Conservation (phyloP, 2,329 filamentous ascomycete genomes). For the Neocucurbitaria cava region DNA sequence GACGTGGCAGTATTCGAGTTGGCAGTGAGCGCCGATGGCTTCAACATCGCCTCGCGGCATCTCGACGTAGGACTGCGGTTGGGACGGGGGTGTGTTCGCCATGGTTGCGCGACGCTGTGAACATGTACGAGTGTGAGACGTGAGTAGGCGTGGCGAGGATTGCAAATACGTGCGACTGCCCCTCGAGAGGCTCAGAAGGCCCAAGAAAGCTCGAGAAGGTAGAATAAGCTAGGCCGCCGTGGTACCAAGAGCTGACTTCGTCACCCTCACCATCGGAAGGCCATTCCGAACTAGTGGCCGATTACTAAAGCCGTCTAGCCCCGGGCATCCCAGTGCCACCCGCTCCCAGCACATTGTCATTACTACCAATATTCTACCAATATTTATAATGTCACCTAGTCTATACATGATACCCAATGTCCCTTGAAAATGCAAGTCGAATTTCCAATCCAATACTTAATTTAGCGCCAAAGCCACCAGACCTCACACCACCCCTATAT, state of each 20-base stretch:
- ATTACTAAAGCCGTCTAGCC: not conserved
- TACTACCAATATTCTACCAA: too few relatives aligned
- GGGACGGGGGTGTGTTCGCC: constrained; percentile 21
- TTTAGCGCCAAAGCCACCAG: not conserved
- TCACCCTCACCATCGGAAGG: constrained; percentile 15
- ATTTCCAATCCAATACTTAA: not conserved
- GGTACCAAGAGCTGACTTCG: constrained; percentile 19
- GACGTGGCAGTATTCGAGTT: constrained; percentile 88
- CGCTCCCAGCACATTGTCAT: not conserved
- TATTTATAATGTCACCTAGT: not conserved
- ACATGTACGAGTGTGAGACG: not conserved
- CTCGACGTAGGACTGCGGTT: constrained; percentile 64
- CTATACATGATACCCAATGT: not conserved
- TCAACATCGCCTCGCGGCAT: constrained; percentile 78
- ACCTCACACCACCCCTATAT: not conserved
- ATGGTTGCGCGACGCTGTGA: constrained; percentile 13
- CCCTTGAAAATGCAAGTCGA: not conserved
- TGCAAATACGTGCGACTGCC: constrained; percentile 1
- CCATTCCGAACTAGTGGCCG: constrained; percentile 14
- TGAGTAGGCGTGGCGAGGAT: constrained; percentile 5
- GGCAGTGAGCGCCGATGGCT: constrained; percentile 88
- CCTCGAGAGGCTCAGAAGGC: constrained; percentile 17
- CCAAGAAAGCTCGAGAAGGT: constrained; percentile 28
- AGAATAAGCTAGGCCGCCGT: constrained; percentile 3
- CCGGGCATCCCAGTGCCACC: not conserved